These are phyloP conservation scores for Paramecium pentaurelia DNA, from an alignment of 73 alveolate species.

Conservation along the genomic window DNA sequence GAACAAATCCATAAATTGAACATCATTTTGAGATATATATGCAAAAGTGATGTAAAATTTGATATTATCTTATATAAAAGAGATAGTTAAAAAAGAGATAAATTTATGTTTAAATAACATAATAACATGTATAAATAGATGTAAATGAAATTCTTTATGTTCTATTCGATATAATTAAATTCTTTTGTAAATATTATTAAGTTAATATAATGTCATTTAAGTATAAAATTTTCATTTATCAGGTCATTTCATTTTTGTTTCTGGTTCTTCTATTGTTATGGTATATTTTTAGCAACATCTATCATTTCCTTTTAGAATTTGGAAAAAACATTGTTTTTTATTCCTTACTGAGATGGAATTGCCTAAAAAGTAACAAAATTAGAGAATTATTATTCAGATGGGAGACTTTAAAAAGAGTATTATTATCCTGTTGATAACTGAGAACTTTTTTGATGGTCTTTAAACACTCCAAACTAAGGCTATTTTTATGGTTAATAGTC, in stretches of 20 bases:
- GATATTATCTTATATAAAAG: not conserved
- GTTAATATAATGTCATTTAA: not conserved
- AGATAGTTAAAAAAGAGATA: not conserved
- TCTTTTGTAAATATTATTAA: not conserved
- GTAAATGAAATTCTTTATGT: not conserved
- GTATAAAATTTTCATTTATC: not conserved
- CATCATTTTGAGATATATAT: not conserved
- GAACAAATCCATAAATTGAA: not conserved
- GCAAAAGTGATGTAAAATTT: not conserved
- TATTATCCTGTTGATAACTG: not conserved
- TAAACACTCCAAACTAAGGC: slow-evolving; percentile 4
- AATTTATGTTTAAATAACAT: not conserved
- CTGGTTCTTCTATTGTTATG: not conserved
- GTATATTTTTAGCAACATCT: not conserved
- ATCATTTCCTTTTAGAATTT: slow-evolving; percentile 22
- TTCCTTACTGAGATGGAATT: not conserved
- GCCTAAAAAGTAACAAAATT: slow-evolving; percentile 48
- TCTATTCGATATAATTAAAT: not conserved
- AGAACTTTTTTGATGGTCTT: not conserved
- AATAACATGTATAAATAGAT: not conserved
- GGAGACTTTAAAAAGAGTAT: not conserved
- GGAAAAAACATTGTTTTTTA: not conserved
- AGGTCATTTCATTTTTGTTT: not conserved
- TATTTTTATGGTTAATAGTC: not conserved
- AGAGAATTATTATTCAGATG: slow-evolving; percentile 34